A percentile compares a stretch with the other conserved stretches of the same genome.
phyloP scores from a whole-genome alignment of 805 yeast species.

The Ogataea ramenticola region DNA sequence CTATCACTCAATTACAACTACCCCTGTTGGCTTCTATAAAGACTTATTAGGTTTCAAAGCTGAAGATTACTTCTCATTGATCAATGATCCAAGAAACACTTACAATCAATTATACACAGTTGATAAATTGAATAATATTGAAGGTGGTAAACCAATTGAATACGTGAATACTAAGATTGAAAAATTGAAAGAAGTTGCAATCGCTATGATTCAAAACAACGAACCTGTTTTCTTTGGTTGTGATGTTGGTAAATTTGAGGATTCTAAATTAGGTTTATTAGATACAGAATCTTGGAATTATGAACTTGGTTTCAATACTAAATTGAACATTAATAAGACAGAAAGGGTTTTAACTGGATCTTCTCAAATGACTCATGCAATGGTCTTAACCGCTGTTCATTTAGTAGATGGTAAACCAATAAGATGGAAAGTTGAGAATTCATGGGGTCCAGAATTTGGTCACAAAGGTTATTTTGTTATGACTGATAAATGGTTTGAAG shows the following conservation, averaged over 20 bases:
- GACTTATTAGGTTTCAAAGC: constrained; percentile 48
- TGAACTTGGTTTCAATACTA: constrained; percentile 43
- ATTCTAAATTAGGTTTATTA: constrained; percentile 57
- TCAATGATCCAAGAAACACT: constrained; percentile 79
- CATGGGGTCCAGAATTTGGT: constrained; percentile 72
- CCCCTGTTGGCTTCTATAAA: constrained; percentile 62
- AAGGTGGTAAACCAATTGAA: constrained; percentile 64
- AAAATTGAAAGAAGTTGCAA: constrained; percentile 54
- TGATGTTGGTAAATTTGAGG: constrained; percentile 73
- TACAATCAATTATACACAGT: constrained; percentile 63
- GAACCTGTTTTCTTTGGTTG: constrained; percentile 86
- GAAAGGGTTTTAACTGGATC: constrained; percentile 28
- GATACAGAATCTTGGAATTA: constrained; percentile 69
- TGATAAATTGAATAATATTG: constrained; percentile 69
- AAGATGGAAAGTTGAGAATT: constrained; percentile 72
- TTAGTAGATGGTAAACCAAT: constrained; percentile 50
- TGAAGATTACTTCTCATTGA: constrained; percentile 52
- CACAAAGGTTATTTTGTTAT: constrained; percentile 64
- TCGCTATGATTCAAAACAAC: constrained; percentile 61
- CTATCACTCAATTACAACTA: constrained; percentile 41
- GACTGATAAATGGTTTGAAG: constrained; percentile 71
- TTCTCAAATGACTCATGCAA: constrained; percentile 85
- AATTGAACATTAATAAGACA: constrained; percentile 26
- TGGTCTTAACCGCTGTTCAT: constrained; percentile 80
- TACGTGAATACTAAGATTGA: constrained; percentile 66